These are phyloP conservation scores for Xylariaceae sp. DNA, from an alignment of 2,329 filamentous ascomycete genomes.

Conservation along the genomic window DNA sequence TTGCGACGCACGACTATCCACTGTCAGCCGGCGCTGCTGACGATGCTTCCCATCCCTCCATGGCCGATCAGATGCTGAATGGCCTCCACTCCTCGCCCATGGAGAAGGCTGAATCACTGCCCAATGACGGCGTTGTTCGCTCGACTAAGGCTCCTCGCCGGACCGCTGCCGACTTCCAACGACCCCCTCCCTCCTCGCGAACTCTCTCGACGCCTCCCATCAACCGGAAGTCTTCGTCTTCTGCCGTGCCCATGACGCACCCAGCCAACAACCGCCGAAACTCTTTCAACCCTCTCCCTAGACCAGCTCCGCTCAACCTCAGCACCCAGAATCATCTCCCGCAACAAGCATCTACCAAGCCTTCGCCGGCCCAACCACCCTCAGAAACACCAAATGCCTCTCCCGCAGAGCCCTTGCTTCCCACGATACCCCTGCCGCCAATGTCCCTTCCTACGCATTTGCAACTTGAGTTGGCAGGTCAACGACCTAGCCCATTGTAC, in stretches of 20 bases:
- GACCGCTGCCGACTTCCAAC: constrained; percentile 30
- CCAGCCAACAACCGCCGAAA: constrained; percentile 41
- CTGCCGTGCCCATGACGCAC: constrained; percentile 28
- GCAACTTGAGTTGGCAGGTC: constrained; percentile 60
- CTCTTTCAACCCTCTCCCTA: constrained; percentile 44
- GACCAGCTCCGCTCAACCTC: constrained; percentile 44
- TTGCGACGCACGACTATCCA: constrained; percentile 32
- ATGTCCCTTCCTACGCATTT: constrained; percentile 64
- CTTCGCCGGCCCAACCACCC: constrained; percentile 15
- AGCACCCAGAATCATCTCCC: constrained; percentile 22
- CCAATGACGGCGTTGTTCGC: constrained; percentile 28
- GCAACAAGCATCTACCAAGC: constrained; percentile 4
- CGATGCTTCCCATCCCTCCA: constrained; percentile 27
- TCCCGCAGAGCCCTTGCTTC: constrained; percentile 47
- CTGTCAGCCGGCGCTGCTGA: constrained; percentile 37
- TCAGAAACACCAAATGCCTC: constrained; percentile 27
- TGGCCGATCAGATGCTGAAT: constrained; percentile 32
- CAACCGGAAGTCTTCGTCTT: constrained; percentile 35
- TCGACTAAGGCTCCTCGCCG: constrained; percentile 18
- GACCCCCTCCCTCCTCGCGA: constrained; percentile 33
- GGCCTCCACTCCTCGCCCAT: constrained; percentile 13
- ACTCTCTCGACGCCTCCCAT: constrained; percentile 53
- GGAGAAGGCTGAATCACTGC: constrained; percentile 22
- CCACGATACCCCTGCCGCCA: constrained; percentile 58
- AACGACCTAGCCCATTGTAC: constrained; percentile 61